Base-by-base conservation (phyloP, 2,329 filamentous ascomycete species). In the Lomentospora prolificans region DNA sequence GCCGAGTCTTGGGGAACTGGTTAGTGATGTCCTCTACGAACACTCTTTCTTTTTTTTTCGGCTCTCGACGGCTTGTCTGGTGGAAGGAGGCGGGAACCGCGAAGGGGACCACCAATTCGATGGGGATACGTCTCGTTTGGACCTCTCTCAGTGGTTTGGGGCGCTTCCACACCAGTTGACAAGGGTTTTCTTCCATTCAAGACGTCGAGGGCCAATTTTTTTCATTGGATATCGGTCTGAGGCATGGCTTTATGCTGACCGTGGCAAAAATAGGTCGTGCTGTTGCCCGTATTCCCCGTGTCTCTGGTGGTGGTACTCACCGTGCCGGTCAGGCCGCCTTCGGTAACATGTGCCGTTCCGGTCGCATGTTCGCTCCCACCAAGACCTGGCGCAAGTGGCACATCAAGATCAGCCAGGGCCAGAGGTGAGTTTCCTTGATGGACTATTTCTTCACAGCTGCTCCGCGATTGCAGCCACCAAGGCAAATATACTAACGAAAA, bases 321-420 rank as follows among this genome's bases (percentile, higher is more conserved):
- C 92, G 94, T 84, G 94, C 94, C 73, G 94, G 94, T 82, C 94
- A 99, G 84, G 94, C 94, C 77, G 94, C 94, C 68, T 99, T 97
- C 78, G 94, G 94, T 90, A 99, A 99, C 89, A 90, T 92, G 90
- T 99, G 94, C 82, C 91, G 94, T 76, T 96, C 92, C 74, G 94
- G 95, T 82, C 94, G 94, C 81, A 99, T 99, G 94, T 99, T 99
- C 81, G 94, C 94, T 67, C 94, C 94, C 66, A 99, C 94, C 79
- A 99, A 99, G 87, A 88, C 96, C 81, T 99, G 94, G 95, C 85
- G 94, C 76, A 96, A 96, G 84, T 99, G 94, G 95, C 94, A 99
- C 84, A 84, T 96, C 83, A 97, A 97, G 90, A 85, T 99, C 85
- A 96, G 95, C 85, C 85, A 95, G 77, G 88, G 88, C 77, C 94